phyloP scores from a whole-genome alignment of 305 asterid species.

The Fraxinus dipetala region DNA sequence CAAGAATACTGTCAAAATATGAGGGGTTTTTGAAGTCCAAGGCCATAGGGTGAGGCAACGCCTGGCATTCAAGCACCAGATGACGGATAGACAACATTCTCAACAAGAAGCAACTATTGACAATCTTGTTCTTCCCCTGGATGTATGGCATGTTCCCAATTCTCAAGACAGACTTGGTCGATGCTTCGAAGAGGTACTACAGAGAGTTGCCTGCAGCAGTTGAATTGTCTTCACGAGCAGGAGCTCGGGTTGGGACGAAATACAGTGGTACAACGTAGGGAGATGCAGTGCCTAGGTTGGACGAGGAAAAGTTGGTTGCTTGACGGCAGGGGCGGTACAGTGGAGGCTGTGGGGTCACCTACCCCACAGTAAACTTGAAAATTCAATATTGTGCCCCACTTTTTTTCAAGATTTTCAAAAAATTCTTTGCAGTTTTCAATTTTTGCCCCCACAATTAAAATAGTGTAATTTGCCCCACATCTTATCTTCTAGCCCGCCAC shows the following conservation, averaged over 20 bases:
- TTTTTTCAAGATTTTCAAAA: no score
- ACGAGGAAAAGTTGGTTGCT: slow-evolving; percentile 50
- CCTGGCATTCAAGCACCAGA: slow-evolving; percentile 75
- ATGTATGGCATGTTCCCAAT: slow-evolving; percentile 62
- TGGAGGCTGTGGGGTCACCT: no score
- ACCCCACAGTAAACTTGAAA: no score
- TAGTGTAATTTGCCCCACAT: no score
- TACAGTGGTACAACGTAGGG: slow-evolving; percentile 22
- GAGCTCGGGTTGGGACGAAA: slow-evolving; percentile 47
- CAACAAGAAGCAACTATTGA: slow-evolving; percentile 74
- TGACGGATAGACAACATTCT: slow-evolving; percentile 76
- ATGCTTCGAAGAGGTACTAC: slow-evolving; percentile 54
- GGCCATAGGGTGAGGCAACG: slow-evolving; percentile 74
- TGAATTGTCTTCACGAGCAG: slow-evolving; percentile 59
- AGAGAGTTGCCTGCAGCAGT: slow-evolving; percentile 64
- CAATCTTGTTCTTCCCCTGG: slow-evolving; percentile 45
- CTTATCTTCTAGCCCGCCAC: no score
- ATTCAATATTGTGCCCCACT: no score
- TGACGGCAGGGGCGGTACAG: slow-evolving; percentile 21
- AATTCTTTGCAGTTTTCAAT: no score
- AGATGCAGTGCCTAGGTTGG: not conserved
- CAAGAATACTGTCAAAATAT: slow-evolving; percentile 49
- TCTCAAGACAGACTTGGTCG: slow-evolving; percentile 23
- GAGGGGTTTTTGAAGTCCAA: slow-evolving; percentile 67
- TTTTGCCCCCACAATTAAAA: no score